Evolutionary conservation across 257 asterid species (phyloP).

Genomic region (Mentha longifolia): DNA sequence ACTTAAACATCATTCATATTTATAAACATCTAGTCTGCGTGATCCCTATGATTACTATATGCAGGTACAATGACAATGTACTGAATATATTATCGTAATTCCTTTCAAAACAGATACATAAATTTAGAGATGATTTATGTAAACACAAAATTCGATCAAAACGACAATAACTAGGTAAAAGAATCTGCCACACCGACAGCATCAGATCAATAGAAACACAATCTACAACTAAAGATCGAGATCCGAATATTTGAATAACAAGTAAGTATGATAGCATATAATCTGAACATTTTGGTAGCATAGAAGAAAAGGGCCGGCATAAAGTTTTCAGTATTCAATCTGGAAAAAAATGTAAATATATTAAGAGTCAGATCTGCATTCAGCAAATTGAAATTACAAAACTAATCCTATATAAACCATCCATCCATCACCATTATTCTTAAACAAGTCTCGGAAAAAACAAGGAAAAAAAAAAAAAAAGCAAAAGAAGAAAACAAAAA

Average conservation of each 20-base stretch:
- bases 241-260: too few relatives aligned
- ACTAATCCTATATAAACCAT: background rate
- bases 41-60: too few relatives aligned
- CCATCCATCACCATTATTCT: background rate
- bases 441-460: background rate
- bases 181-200: background rate
- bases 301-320: background rate
- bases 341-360: background rate
- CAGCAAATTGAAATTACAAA: too few relatives aligned
- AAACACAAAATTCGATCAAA: background rate
- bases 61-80: background rate
- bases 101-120: background rate
- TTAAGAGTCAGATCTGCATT: constrained; percentile 6
- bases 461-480: background rate
- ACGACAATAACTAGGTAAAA: background rate
- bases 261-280: background rate
- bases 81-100: background rate
- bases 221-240: constrained; percentile 23
- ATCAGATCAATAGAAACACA: background rate
- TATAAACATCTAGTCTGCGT: background rate
- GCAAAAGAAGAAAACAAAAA: background rate
- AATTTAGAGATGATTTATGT: background rate
- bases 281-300: background rate
- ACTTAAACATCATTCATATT: background rate
- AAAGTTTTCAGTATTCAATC: constrained; percentile 1